phyloP scores from a whole-genome alignment of 1,284 basidiomycete species.

The Xanthoconium separans region DNA sequence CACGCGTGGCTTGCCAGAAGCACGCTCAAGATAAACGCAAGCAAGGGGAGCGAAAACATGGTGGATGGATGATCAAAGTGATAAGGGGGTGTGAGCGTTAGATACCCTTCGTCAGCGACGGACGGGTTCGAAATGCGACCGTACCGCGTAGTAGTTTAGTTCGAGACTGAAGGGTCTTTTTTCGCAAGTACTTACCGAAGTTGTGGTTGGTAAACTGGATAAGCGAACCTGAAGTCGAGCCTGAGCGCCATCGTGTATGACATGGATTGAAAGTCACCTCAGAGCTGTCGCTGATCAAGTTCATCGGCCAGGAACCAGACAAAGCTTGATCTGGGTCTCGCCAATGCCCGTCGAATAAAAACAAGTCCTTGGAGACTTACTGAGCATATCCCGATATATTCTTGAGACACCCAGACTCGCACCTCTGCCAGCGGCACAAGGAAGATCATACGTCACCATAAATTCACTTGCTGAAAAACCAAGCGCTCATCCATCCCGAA shows the following conservation, averaged over 20 bases:
- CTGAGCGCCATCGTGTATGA: too few relatives aligned
- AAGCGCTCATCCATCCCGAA: slow-evolving; percentile 42
- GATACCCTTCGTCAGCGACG: not conserved
- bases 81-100: not conserved
- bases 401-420: slow-evolving; percentile 63
- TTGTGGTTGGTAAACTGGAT: too few relatives aligned
- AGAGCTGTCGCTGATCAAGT: too few relatives aligned
- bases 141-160: not conserved
- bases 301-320: too few relatives aligned
- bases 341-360: too few relatives aligned
- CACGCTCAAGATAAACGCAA: slow-evolving; percentile 18
- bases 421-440: slow-evolving; percentile 59
- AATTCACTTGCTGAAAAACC: slow-evolving; percentile 71
- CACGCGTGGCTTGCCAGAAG: slow-evolving; percentile 35
- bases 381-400: slow-evolving; percentile 67
- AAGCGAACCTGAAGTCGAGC: too few relatives aligned
- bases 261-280: too few relatives aligned
- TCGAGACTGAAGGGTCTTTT: not conserved
- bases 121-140: slow-evolving; percentile 17
- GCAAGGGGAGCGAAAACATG: slow-evolving; percentile 13
- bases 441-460: slow-evolving; percentile 52
- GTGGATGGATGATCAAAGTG: not conserved
- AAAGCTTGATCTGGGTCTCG: too few relatives aligned
- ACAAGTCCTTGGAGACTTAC: slow-evolving; percentile 44
- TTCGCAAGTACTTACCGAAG: not conserved